Evolutionary conservation across 257 asterid species (phyloP), one percentile per base, ranked within the genome.

Genomic region (Scutellaria barbata): DNA sequence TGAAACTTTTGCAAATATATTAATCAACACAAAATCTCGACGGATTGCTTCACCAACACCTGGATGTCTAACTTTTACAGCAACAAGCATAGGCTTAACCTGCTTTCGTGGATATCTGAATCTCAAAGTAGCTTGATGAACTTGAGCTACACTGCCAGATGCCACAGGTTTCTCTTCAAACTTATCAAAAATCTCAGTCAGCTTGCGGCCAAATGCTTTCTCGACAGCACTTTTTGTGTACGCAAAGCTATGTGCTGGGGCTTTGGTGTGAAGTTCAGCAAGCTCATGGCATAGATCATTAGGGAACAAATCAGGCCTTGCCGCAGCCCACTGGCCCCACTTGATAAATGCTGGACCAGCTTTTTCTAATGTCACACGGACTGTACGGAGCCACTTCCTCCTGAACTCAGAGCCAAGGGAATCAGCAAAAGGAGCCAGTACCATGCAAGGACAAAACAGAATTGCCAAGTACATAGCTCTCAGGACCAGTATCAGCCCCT

Each of bases 251-350:
- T 92, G 98, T 10, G 87, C 86, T 11, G 96, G 96, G 45, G 96
- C 98, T 68, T 87, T 87, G 16, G 81, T 68, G 76, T 89, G 98
- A 75, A 92, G 96, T 77, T 82, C 87, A 48, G 92, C 83, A 59
- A 92, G 98, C 80, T 89, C 95, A 22, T 74, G 58, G 58, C 96
- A 87, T 59, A 92, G 75, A 80, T 92, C 98, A 66, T 66, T 79
- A 42, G 95, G 93, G 73, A 92, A 92, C 69, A 92, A 77, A 84
- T 92, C 97, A 46, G 97, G 96, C 75, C 97, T 87, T 69, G 96
- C 90, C 6, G 97, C 96, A 25, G 97, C 97, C 97, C 97, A 89
- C 66, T 92, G 97, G 60, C 98, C 97, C 97, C 98, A 92, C 75
- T 92, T 92, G 75, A 92, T 92, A 79, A 89, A 92, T 56, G 98